Conservation (phyloP, 2,329 filamentous ascomycete species). For the Clonostachys byssicola region DNA sequence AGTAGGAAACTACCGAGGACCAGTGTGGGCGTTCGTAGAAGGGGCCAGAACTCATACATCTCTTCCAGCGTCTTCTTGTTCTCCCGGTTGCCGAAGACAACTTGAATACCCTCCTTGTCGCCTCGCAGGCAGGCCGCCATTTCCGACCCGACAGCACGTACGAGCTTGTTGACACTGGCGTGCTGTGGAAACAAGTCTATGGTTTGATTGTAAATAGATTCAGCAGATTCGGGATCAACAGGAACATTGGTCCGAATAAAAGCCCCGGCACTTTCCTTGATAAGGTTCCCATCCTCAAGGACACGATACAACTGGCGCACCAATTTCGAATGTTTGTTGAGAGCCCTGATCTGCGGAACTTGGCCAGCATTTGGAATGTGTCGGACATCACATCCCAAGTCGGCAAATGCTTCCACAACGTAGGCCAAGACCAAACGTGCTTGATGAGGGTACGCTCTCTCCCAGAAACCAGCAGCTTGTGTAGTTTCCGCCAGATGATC, state of each 20-base stretch:
- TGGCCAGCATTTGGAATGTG: conserved; percentile 1
- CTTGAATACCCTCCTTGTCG: conserved; percentile 21
- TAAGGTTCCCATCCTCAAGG: no score
- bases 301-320: no score
- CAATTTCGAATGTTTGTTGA: no score
- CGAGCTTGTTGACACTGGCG: conserved; percentile 19
- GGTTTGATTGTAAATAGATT: no score
- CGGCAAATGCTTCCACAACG: conserved; percentile 1
- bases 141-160: conserved; percentile 19
- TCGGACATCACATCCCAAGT: background rate
- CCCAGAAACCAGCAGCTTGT: background rate
- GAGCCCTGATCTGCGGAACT: no score
- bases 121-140: conserved; percentile 32
- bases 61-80: conserved; percentile 21
- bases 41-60: conserved; percentile 24
- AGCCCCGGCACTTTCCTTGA: no score
- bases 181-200: conserved; percentile 20
- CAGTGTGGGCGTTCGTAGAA: conserved; percentile 12
- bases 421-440: background rate
- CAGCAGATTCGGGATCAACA: no score
- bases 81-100: conserved; percentile 28
- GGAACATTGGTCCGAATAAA: no score
- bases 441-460: background rate
- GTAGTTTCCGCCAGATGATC: background rate
- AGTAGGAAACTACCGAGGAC: conserved; percentile 12